Percentiles rank a stretch among this genome's conserved stretches.
Evolutionary conservation across 192 early-diverging fungal species (phyloP).

Genomic region (Coemansia sp.): DNA sequence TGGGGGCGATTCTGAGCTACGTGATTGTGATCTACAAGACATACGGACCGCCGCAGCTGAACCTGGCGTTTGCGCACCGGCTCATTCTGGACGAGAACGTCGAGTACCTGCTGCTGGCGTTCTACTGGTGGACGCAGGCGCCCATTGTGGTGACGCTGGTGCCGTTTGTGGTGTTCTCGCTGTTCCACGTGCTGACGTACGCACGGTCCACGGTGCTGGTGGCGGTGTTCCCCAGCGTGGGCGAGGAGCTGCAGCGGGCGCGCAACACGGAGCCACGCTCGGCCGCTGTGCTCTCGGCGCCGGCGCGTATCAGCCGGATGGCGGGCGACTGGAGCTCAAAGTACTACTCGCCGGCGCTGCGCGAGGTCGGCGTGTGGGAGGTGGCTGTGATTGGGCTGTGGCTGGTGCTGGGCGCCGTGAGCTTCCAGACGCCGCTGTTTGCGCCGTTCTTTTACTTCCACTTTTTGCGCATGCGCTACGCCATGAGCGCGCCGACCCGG

Average conservation of each 20-base stretch:
- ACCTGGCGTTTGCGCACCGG: conserved; percentile 31
- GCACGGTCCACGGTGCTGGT: conserved; percentile 32
- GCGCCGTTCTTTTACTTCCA: conserved; percentile 35
- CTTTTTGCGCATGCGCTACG: conserved; percentile 43
- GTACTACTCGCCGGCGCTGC: conserved; percentile 36
- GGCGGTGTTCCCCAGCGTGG: conserved; percentile 19
- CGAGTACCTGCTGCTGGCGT: conserved; percentile 43
- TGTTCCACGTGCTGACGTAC: conserved; percentile 47
- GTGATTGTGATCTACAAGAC: conserved; percentile 49
- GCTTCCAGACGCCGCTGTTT: conserved; percentile 37
- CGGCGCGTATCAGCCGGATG: conserved; percentile 28
- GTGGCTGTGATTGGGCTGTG: conserved; percentile 38
- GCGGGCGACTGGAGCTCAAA: conserved; percentile 36
- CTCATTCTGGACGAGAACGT: conserved; percentile 47
- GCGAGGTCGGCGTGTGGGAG: conserved; percentile 46
- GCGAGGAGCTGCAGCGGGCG: conserved; percentile 36
- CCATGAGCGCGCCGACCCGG: conserved; percentile 44
- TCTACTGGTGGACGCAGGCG: conserved; percentile 24
- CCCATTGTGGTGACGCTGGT: conserved; percentile 33
- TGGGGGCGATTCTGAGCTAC: conserved; percentile 40
- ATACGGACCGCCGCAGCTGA: conserved; percentile 46
- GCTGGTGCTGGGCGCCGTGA: conserved; percentile 35
- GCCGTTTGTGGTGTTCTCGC: conserved; percentile 47
- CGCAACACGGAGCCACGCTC: conserved; percentile 6
- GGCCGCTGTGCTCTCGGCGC: conserved; percentile 6